Conservation (phyloP, 148 eudicot species). For the Fallopia convolvulus region DNA sequence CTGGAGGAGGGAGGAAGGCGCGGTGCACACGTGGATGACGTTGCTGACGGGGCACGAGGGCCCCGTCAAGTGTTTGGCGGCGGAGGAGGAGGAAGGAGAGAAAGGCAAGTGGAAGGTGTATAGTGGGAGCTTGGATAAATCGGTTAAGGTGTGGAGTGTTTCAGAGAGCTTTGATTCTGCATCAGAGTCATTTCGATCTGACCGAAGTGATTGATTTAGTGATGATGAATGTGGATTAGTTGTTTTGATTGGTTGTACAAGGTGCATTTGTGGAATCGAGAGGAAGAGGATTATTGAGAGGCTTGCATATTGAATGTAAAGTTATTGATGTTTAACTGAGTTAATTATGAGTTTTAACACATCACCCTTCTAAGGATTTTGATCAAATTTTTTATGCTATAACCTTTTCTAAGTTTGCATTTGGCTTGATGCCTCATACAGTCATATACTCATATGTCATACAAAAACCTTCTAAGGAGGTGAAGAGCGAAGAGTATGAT, state of each 20-base stretch:
- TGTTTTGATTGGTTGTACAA: neutral
- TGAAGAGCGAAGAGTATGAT: too few species aligned
- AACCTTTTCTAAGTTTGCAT: too few species aligned
- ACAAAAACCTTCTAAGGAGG: too few species aligned
- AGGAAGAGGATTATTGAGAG: neutral
- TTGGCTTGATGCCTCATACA: too few species aligned
- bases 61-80: slow-evolving; percentile 12
- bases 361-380: too few species aligned
- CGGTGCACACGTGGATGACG: slow-evolving; percentile 5
- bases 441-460: too few species aligned
- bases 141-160: slow-evolving; percentile 15
- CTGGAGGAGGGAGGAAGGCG: slow-evolving; percentile 13
- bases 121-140: slow-evolving; percentile 19
- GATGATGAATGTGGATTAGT: neutral
- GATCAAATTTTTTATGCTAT: too few species aligned
- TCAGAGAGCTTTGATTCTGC: neutral
- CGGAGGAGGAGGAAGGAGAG: slow-evolving; percentile 2
- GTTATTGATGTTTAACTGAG: too few species aligned
- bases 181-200: neutral
- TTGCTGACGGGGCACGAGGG: slow-evolving; percentile 12
- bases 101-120: slow-evolving; percentile 14
- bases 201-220: neutral
- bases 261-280: neutral
- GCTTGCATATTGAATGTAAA: neutral
- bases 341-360: too few species aligned